Percentiles rank a stretch among this genome's conserved stretches.
Conservation (phyloP, 2,329 filamentous ascomycete genomes). For the Curvularia verruculosa region DNA sequence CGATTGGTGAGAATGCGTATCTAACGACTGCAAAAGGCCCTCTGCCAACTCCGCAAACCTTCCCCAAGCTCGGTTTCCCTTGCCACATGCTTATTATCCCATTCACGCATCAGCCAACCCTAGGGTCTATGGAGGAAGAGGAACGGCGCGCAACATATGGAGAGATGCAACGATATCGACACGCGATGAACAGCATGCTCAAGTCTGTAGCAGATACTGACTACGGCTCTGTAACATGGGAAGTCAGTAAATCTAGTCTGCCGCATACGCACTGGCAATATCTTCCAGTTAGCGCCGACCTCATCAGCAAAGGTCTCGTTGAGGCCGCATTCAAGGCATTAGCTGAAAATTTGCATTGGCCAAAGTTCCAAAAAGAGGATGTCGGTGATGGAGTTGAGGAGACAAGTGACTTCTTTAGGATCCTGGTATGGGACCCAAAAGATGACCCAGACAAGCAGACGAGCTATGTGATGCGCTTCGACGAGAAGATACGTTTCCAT, state of each 20-base stretch:
- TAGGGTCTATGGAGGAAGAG: conserved; percentile 68
- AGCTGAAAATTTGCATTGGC: conserved; percentile 74
- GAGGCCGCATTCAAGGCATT: conserved; percentile 89
- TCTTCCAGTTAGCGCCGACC: conserved; percentile 72
- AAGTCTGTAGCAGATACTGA: conserved; percentile 55
- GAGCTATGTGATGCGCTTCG: conserved; percentile 75
- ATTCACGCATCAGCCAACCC: conserved; percentile 77
- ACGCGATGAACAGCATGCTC: conserved; percentile 80
- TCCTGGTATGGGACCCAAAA: conserved; percentile 76
- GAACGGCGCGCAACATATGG: conserved; percentile 66
- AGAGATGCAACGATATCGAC: conserved; percentile 85
- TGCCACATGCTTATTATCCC: conserved; percentile 92
- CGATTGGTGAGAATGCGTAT: conserved; percentile 86
- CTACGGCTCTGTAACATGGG: conserved; percentile 87
- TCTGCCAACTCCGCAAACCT: conserved; percentile 73
- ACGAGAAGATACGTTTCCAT: conserved; percentile 77
- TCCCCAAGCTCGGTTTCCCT: conserved; percentile 75
- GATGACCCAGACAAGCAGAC: conserved; percentile 64
- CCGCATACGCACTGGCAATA: conserved; percentile 96
- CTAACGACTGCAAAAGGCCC: conserved; percentile 92
- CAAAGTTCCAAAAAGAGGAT: conserved; percentile 55
- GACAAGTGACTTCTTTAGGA: conserved; percentile 72
- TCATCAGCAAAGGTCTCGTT: conserved; percentile 75
- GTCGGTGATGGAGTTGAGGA: conserved; percentile 52
- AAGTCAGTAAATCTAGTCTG: conserved; percentile 80